These are phyloP conservation scores for Paraleonurus japonicus DNA, from an alignment of 257 asterid species.

Conservation along the genomic window DNA sequence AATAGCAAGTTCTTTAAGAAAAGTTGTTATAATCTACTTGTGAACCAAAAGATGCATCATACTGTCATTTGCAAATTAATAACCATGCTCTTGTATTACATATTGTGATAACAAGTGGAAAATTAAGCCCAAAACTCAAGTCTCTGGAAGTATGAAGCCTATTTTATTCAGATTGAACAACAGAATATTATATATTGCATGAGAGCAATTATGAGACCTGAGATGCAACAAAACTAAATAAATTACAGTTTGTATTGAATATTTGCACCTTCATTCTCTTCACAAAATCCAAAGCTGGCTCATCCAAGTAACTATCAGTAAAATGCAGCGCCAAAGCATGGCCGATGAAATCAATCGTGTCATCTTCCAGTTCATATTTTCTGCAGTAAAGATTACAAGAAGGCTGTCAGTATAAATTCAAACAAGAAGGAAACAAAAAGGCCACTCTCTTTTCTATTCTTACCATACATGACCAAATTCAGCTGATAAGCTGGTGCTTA, in stretches of 20 bases:
- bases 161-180: not conserved
- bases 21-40: not conserved
- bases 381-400: constrained; percentile 43
- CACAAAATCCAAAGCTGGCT: constrained; percentile 79
- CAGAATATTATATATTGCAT: not conserved
- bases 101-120: not conserved
- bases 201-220: not conserved
- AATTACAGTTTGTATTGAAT: not conserved
- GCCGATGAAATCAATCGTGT: constrained; percentile 89
- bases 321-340: constrained; percentile 87
- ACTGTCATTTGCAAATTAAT: not conserved
- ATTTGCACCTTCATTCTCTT: constrained; percentile 79
- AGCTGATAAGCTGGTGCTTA: not conserved
- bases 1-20: not conserved
- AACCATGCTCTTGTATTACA: not conserved
- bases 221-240: not conserved
- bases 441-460: not conserved
- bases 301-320: constrained; percentile 77
- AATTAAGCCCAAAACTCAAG: not conserved
- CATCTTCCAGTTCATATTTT: constrained; percentile 90
- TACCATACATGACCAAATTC: not conserved
- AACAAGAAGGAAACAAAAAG: not conserved
- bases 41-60: not conserved
- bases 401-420: not conserved
- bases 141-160: not conserved